phyloP scores from a whole-genome alignment of 1,139 yeast genomes.

The Suhomyces yuchorum region DNA sequence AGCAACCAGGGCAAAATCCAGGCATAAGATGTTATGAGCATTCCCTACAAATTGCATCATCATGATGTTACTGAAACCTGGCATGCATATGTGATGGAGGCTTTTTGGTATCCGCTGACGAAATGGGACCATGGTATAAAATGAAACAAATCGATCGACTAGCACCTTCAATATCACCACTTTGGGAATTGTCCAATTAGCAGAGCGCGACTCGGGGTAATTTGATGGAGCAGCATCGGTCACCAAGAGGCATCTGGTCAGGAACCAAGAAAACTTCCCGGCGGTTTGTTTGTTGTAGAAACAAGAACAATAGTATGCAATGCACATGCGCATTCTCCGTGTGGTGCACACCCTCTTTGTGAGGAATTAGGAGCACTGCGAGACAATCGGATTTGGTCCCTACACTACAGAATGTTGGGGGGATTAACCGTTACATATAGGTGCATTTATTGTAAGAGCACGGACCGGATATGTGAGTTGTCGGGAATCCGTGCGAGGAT shows the following conservation, averaged over 20 bases:
- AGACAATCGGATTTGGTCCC: background rate
- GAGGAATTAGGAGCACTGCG: background rate
- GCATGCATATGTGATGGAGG: background rate
- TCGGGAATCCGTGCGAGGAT: background rate
- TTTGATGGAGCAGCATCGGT: background rate
- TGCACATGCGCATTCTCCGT: background rate
- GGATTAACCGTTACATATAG: background rate
- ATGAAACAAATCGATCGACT: background rate
- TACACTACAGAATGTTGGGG: background rate
- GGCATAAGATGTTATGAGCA: background rate
- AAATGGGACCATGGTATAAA: background rate
- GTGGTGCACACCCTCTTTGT: background rate
- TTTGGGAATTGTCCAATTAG: background rate
- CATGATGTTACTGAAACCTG: background rate
- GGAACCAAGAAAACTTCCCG: constrained; percentile 1
- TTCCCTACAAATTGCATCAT: background rate
- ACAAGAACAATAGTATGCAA: background rate
- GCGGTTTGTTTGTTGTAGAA: background rate
- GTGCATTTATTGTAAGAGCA: background rate
- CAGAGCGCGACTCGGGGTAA: background rate
- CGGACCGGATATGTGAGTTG: background rate
- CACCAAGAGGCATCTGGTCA: background rate
- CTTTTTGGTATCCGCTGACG: background rate
- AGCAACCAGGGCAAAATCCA: too few relatives aligned
- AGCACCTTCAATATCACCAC: background rate